Base-by-base conservation (phyloP, 495 filamentous ascomycete species). In the Podospora tetraspora region DNA sequence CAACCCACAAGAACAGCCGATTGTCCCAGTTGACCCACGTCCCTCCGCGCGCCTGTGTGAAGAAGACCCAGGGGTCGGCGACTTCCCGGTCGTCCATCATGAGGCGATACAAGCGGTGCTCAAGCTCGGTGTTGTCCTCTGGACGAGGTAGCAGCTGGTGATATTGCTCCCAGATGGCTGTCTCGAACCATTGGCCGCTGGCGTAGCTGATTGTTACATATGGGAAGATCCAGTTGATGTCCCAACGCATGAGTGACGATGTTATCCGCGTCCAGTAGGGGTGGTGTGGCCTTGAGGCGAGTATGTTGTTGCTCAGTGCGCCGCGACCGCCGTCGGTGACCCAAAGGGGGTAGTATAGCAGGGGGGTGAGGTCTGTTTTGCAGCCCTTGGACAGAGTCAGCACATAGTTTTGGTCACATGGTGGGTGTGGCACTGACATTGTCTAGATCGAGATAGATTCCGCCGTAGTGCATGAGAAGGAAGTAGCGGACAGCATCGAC, bases 401-500 rank as follows among this genome's bases (percentile, higher is more conserved):
- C 11, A 64, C 4, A 16, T 9, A 1, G 3, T 4, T 21, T 27
- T 23, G 22, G 30, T 61, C 9, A 5, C 1, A 7, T 5, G n/a
- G 57, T 6, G 19, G 13, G n/a, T 3, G 12, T 1, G 66, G 1
- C 3, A 84, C 88, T 57, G 73, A 92, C 91, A 81, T 96, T 92
- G 76, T 97, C 93, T 21, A 97, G 81, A 74, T 97, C 93, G 69
- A 97, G 89, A 75, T 97, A 97, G 61, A 93, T 90, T 27, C 93
- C 93, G 62, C 93, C 93, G 73, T 88, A 96, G 73, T 91, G 87
- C 23, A 87, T 84, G 34, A 97, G 82, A n/a, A 95, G 82, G 73
- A 97, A 96, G 77, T 96, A 97, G 23, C 93, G 86, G 62, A 96
- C 93, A 3, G 92, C 85, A 74, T 97, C 93, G 52, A 93, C 93